Evolutionary conservation across 495 filamentous ascomycete genomes (phyloP).

Genomic region (Penicillium goetzii): DNA sequence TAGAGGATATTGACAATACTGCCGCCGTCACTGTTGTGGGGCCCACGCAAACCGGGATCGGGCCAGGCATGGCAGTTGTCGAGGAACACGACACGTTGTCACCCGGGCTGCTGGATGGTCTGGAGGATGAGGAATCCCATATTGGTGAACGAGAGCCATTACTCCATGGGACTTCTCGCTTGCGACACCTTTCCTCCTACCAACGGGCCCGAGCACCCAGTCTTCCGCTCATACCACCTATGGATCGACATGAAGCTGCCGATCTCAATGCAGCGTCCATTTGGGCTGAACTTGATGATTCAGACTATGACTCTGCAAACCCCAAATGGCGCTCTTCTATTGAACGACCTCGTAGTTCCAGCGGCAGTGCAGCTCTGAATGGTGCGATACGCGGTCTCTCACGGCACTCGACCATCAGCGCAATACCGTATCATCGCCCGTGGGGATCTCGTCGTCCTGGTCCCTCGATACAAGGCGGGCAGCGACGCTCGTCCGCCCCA

Average conservation of each 20-base stretch:
- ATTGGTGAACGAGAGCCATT: conserved; percentile 48
- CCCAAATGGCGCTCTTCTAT: conserved; percentile 20
- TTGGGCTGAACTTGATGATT: conserved; percentile 56
- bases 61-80: conserved; percentile 48
- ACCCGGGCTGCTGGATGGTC: conserved; percentile 28
- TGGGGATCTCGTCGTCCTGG: conserved; percentile 31
- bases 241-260: conserved; percentile 33
- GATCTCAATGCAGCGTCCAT: conserved; percentile 52
- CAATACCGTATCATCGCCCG: conserved; percentile 28
- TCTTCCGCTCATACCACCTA: conserved; percentile 37
- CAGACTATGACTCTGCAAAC: conserved; percentile 36
- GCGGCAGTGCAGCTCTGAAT: conserved; percentile 28
- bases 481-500: conserved; percentile 37
- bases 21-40: conserved; percentile 47
- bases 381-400: conserved; percentile 25
- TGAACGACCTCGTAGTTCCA: conserved; percentile 37
- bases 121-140: conserved; percentile 40
- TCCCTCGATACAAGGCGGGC: conserved; percentile 15
- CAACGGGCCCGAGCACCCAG: conserved; percentile 42
- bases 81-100: conserved; percentile 40
- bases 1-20: conserved; percentile 70
- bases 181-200: conserved; percentile 29
- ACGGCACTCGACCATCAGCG: conserved; percentile 35
- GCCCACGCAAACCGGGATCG: conserved; percentile 46
- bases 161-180: conserved; percentile 25